Evolutionary conservation across 148 eudicot species (phyloP), one percentile per base, ranked within the genome.

Genomic region (Vaccinium corymbosum): DNA sequence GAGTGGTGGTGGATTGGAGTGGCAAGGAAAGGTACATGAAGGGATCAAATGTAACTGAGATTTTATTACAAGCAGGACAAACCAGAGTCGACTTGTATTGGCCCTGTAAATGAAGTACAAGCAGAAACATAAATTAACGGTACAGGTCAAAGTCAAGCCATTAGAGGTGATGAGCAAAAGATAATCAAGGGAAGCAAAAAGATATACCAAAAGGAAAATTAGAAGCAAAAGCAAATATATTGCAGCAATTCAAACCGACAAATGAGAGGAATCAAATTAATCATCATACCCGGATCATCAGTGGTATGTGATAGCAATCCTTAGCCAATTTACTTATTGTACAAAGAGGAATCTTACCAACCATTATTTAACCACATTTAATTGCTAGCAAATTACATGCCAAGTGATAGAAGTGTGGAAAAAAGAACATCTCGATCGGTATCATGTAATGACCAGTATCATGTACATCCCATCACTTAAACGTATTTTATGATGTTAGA

Each of bases 21-120:
- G 99, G 99, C 89, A 97, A 87, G 53, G 99, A 97, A 66, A 97
- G 97, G 84, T 97, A 94, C 99, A 97, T 97, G 91, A 97, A 97
- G 49, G 99, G 99, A 86, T 97, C 99, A 87, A 97, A 97, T 51
- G 99, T 97, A 82, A 97, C 95, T 2, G 99, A 97, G 85, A 94
- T 84, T 90, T 92, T 94, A 42, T 87, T 85, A 35, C 99, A 97
- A 79, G 87, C 91, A 82, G 99, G 98, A 83, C 99, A 97, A 46
- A 94, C 93, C 78, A 97, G 91, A 83, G 98, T 94, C 49, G 99
- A 97, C 91, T 93, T 94, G 90, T 92, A 97, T 86, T 97, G 99
- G 70, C 99, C 99, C 99, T 97, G 95, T 75, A 82, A 91, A 85
- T 79, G 73, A 72, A 66, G 76, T 46, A 49, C 14, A 48, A 20